Evolutionary conservation across 176 grass and related monocot species (phyloP), one percentile per base, ranked within the genome.

Genomic region (Paspalum notatum): DNA sequence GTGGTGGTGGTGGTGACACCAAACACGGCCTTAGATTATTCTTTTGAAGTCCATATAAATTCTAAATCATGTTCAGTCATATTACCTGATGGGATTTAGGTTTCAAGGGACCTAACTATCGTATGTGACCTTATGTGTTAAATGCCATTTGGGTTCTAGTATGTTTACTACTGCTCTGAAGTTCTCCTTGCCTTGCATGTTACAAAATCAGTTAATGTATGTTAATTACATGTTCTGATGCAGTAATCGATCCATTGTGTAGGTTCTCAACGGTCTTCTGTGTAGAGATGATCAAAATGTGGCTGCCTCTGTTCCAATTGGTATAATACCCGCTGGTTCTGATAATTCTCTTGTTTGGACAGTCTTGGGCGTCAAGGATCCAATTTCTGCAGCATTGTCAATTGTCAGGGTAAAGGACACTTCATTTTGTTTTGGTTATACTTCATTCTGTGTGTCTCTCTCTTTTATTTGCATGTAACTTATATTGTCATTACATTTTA

Each of bases 331-430:
- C 74, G 97, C 97, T 68, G 97, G 97, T 63, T 99, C 97, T 83
- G 97, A 99, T 76, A 99, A 99, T 82, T 99, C 97, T 17, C 90
- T 99, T 84, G 87, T 96, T 79, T 99, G 97, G 97, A 99, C 97
- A 38, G 91, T 99, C 27, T 77, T 99, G 83, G 97, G 97, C 87
- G 82, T 99, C 48, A 93, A 91, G 88, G 97, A 99, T 89, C 93
- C 97, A 49, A 88, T 99, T 84, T 93, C 91, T 71, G 97, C 97
- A 73, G 97, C 97, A 85, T 86, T 99, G 82, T 85, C 82, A 6
- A 99, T 99, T 85, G 91, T 95, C 59, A 96, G 90, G 92, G 96
- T 98, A 89, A 78, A 57, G 22, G 52, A 38, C 42, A 73, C 13
- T 78, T 77, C 73, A 0, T 58, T 52, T 44, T 82, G 21, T 45